phyloP scores from a whole-genome alignment of 352 stramenopile species.

The Phytophthora gonapodyides region DNA sequence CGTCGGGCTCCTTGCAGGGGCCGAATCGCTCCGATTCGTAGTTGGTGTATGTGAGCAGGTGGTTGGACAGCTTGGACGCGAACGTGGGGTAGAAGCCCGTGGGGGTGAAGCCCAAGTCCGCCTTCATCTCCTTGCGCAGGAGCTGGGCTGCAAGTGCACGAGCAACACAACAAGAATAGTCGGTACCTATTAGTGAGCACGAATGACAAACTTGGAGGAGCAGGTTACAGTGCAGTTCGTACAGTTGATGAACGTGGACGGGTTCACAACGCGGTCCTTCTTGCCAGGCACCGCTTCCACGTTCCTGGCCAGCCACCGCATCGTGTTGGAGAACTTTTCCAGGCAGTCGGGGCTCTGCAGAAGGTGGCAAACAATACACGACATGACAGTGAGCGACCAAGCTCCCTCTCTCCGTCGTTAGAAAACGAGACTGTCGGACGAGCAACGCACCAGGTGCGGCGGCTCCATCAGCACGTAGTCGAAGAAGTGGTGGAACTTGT shows the following conservation, averaged over 20 bases:
- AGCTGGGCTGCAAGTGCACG: constrained; percentile 34
- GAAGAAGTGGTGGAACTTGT: constrained; percentile 60
- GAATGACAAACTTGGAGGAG: not conserved
- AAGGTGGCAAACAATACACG: not conserved
- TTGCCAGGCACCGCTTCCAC: constrained; percentile 34
- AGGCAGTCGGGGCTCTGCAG: constrained; percentile 48
- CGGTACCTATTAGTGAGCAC: constrained; percentile 3
- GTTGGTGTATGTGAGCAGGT: constrained; percentile 61
- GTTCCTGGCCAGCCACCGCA: constrained; percentile 49
- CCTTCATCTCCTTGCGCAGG: constrained; percentile 48
- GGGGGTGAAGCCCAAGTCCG: constrained; percentile 50
- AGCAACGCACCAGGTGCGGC: constrained; percentile 42
- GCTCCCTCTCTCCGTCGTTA: not conserved
- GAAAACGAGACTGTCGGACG: not conserved
- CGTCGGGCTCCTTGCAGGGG: constrained; percentile 33
- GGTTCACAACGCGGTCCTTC: constrained; percentile 44
- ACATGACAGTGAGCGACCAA: not conserved
- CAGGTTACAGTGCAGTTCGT: constrained; percentile 5
- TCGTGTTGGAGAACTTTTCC: constrained; percentile 53
- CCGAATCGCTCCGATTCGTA: constrained; percentile 54
- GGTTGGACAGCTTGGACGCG: constrained; percentile 58
- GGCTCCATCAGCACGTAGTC: constrained; percentile 59
- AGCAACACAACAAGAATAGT: constrained; percentile 4
- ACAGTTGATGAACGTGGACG: constrained; percentile 59
- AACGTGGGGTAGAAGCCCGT: constrained; percentile 55